Base-by-base conservation (phyloP, 805 yeast genomes). In the Nakazawaea pomicola region DNA sequence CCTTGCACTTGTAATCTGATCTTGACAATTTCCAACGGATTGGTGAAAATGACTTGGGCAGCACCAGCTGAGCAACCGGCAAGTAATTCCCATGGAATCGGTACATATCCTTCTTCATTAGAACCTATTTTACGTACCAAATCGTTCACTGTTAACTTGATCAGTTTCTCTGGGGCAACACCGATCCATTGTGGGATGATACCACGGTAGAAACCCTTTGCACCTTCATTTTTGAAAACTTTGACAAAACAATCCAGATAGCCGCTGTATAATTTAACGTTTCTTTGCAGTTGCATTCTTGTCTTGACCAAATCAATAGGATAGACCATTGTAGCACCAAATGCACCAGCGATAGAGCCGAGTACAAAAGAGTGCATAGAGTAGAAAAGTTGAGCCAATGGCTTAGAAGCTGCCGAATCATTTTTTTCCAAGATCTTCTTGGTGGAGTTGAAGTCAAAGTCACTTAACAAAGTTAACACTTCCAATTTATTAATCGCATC, bases 141-240 rank as follows among this genome's bases (percentile, higher is more conserved):
- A 59, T 91, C 99, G 63, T 91, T 91, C 29, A 91, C 95, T 0
- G 98, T 90, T 50, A 91, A 76, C 65, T 91, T 91, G 55, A 91
- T 91, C 33, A 98, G 98, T 68, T 91, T 91, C 61, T 91, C 99
- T 2, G 99, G 99, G 0, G 98, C 98, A 38, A 91, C 98, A 50
- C 99, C 99, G 36, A 93, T 78, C 54, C 91, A 69, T 64, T 93
- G 98, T 14, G 98, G 97, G 8, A 87, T 85, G 38, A 91, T 69
- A 41, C 99, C 99, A 4, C 95, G 83, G 62, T 91, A 91, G 44
- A 91, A 72, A 7, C 98, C 98, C 52, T 70, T 67, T 36, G 83
- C 55, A 38, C 97, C 97, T 65, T 91, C 98, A 46, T 73, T 70
- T 32, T 68, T 63, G 17, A 90, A 47, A 33, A 90, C 88, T 56